Evolutionary conservation across 306 rosid species (phyloP), one percentile per base, ranked within the genome.

Genomic region (Cicer arietinum): DNA sequence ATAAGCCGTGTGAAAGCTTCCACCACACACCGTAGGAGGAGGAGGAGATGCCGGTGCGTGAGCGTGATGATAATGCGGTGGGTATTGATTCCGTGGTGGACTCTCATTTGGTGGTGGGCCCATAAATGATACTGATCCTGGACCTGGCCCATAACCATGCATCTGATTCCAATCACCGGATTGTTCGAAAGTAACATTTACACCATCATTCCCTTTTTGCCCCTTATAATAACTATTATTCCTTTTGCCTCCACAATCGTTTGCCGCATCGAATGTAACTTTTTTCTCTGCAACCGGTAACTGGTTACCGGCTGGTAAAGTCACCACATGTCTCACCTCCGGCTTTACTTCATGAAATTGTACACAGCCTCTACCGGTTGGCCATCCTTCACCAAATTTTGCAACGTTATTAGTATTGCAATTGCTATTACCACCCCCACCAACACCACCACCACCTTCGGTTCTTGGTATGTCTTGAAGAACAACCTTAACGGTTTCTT

Each of bases 1-100:
- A 57, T 80, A 18, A 9, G 71, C 67, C 8, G 87, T 13, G 72
- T 54, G 85, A 80, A 81, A 80, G 82, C 56, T 77, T 67, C 84
- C 80, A 6, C 77, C 64, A 30, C 73, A 60, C 25, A 52, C 77
- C 9, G 88, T n/a, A 25, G 35, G 4, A 25, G 35, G 35, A 59
- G n/a, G 6, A 22, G 67, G 85, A 1, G 84, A 76, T 25, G 90
- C 84, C 0, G 83, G 78, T 25, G 72, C 71, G 3, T 64, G 1
- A 18, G 35, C 35, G 35, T 69, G 41, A 6, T 69, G 2, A 37
- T 73, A 51, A 46, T 84, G 67, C n/a, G 73, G 59, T 0, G 86
- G 81, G 80, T 83, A 72, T n/a, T 81, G 83, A 46, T 86, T 82
- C 37, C 68, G 79, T 77, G 86, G 86, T 62, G 80, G 77, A 57